Evolutionary conservation across 768 basidiomycete genomes (phyloP).

Genomic region (Tylopilus cervinicoccineus): DNA sequence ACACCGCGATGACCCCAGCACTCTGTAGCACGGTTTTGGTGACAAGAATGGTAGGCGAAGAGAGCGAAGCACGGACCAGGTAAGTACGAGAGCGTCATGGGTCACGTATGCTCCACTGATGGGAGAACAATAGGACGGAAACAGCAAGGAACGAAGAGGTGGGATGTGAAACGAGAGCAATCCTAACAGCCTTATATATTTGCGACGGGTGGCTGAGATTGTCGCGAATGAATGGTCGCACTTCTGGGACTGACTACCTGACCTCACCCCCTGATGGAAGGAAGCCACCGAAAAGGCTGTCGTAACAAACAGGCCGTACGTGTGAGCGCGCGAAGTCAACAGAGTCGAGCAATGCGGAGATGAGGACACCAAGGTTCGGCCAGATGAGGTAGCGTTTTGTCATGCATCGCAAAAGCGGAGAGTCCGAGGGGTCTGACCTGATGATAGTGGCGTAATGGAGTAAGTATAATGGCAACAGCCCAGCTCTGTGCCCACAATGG

Average conservation of each 20-base stretch:
- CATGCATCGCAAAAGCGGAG: neutral
- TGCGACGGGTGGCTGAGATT: slow-evolving; percentile 22
- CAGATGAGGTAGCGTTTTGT: neutral
- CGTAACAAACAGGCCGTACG: slow-evolving; percentile 10
- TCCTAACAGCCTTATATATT: slow-evolving; percentile 23
- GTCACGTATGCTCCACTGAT: slow-evolving; percentile 4
- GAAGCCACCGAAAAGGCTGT: slow-evolving; percentile 1
- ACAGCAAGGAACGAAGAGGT: neutral
- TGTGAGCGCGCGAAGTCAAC: slow-evolving; percentile 1
- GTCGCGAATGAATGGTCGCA: slow-evolving; percentile 1
- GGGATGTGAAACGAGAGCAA: neutral
- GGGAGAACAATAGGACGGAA: neutral
- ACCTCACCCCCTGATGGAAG: neutral
- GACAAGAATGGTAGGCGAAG: neutral
- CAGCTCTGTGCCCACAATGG: too few relatives aligned
- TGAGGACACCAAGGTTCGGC: slow-evolving; percentile 1
- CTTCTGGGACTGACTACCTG: neutral
- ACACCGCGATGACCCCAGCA: slow-evolving; percentile 81
- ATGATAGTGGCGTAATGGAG: neutral
- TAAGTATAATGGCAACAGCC: neutral
- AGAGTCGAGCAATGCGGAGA: neutral
- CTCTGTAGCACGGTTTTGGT: slow-evolving; percentile 36
- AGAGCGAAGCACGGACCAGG: slow-evolving; percentile 23
- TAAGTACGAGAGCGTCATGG: slow-evolving; percentile 22
- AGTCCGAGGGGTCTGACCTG: neutral